Evolutionary conservation across 148 eudicot genomes (phyloP).

Genomic region (Vaccinium darrowii): DNA sequence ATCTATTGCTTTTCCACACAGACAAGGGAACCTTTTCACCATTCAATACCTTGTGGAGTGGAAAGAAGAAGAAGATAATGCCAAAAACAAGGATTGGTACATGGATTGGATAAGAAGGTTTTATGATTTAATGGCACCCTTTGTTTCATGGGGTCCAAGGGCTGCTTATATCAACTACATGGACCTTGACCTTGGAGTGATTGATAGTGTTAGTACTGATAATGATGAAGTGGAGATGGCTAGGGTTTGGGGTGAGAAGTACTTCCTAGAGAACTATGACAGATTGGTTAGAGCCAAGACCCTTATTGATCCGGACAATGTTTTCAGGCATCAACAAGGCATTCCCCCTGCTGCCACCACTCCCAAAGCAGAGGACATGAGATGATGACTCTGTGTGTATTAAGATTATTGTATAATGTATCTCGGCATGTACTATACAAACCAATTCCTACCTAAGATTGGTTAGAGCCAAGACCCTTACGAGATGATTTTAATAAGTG

Average conservation of each 20-base stretch:
- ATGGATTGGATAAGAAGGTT: conserved; percentile 50
- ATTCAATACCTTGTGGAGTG: conserved; percentile 54
- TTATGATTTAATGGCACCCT: conserved; percentile 42
- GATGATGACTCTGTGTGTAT: neutral
- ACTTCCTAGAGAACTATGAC: conserved; percentile 54
- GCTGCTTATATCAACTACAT: conserved; percentile 59
- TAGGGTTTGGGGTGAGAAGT: conserved; percentile 57
- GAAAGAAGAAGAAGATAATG: conserved; percentile 32
- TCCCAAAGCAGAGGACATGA: conserved; percentile 2
- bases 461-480: too few relatives aligned
- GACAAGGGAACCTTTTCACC: conserved; percentile 42
- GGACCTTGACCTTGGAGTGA: conserved; percentile 54
- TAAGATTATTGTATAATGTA: neutral
- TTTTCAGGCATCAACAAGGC: conserved; percentile 55
- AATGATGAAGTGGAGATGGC: conserved; percentile 44
- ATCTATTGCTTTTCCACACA: conserved; percentile 55
- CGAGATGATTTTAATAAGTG: too few relatives aligned
- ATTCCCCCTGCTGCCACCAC: conserved; percentile 39
- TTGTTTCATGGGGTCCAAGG: conserved; percentile 48
- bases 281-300: conserved; percentile 58
- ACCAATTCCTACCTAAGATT: too few relatives aligned
- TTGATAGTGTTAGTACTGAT: neutral
- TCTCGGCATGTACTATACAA: neutral
- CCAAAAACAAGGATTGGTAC: conserved; percentile 23
- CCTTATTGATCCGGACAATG: conserved; percentile 45